Base-by-base conservation (phyloP, 192 early-diverging fungal genomes). In the Obelidium mucronatum region DNA sequence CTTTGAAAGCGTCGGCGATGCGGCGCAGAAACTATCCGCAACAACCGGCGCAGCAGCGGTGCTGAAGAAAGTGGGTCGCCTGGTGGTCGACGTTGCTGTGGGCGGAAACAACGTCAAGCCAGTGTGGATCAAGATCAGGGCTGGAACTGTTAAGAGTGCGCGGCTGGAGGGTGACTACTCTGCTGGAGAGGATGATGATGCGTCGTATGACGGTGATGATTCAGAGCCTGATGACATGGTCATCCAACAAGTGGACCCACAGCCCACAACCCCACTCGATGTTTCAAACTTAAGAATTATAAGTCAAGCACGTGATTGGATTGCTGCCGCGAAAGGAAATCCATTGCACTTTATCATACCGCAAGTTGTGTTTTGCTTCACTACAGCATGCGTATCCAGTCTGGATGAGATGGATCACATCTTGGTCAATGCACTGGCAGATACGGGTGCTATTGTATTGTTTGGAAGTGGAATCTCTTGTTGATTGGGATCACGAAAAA, bases 121-220 rank as follows among this genome's bases (percentile, higher is more conserved):
- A 6, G 22, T 67, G 15, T 87, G 86, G 86, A 67, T 87, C 26
- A 87, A 87, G 59, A 81, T 83, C 6, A 83, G 85, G 48, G 82
- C 86, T 1, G 79, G 79, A 2, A 39, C 60, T 0, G n/a, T 85
- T 52, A 76, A 62, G 31, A 36, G 34, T 42, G 54, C 24, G 31
- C 19, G 51, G 17, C 42, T 69, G 42, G 73, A 60, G 17, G 61
- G 19, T 51, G 71, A 80, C 26, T 19, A 8, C 8, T 64, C 67
- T 35, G 44, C 11, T 34, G 51, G 22, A 15, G 54, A 54, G 17
- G 39, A 24, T 5, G 56, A 28, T 4, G 54, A 72, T 15, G 22
- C 6, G 24, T 2, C 3, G 54, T 31, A 4, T 40, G 39, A 37
- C 24, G 56, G 19, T 4, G 54, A 72, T 15, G 33, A 35, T n/a